Conservation (phyloP, 2,329 filamentous ascomycete genomes). For the Clarireedia paspali region DNA sequence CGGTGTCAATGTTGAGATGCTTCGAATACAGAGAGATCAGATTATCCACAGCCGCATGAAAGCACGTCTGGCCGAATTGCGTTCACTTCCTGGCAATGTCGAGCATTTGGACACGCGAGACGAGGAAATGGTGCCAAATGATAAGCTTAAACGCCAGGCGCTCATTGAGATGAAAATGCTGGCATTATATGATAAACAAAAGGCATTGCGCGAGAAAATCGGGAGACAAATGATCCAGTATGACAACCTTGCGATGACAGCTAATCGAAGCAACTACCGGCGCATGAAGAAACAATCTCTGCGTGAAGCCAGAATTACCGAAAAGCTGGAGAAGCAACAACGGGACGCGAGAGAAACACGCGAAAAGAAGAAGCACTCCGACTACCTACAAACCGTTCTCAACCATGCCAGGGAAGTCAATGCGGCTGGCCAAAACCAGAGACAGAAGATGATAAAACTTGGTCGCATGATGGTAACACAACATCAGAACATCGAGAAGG, state of each 20-base stretch:
- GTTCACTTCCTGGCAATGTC: constrained; percentile 75
- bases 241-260: constrained; percentile 94
- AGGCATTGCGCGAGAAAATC: constrained; percentile 76
- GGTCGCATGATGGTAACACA: constrained; percentile 83
- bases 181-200: constrained; percentile 80
- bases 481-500: constrained; percentile 95
- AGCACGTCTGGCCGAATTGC: constrained; percentile 76
- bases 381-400: constrained; percentile 82
- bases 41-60: constrained; percentile 86
- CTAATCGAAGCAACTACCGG: constrained; percentile 83
- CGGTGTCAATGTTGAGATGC: constrained; percentile 78
- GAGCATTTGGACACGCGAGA: constrained; percentile 75
- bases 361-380: constrained; percentile 94
- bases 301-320: constrained; percentile 90
- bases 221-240: constrained; percentile 90
- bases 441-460: constrained; percentile 73
- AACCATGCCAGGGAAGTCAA: constrained; percentile 74
- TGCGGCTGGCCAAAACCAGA: constrained; percentile 58
- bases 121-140: constrained; percentile 65
- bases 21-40: constrained; percentile 80
- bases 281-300: constrained; percentile 96
- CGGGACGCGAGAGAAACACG: constrained; percentile 91
- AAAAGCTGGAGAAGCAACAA: constrained; percentile 98
- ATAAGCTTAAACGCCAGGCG: constrained; percentile 77
- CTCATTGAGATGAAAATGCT: constrained; percentile 95